Percentiles rank a stretch among this genome's conserved stretches.
These are phyloP conservation scores for Pythium phragmitis DNA, from an alignment of 352 stramenopile genomes.

Conservation along the genomic window DNA sequence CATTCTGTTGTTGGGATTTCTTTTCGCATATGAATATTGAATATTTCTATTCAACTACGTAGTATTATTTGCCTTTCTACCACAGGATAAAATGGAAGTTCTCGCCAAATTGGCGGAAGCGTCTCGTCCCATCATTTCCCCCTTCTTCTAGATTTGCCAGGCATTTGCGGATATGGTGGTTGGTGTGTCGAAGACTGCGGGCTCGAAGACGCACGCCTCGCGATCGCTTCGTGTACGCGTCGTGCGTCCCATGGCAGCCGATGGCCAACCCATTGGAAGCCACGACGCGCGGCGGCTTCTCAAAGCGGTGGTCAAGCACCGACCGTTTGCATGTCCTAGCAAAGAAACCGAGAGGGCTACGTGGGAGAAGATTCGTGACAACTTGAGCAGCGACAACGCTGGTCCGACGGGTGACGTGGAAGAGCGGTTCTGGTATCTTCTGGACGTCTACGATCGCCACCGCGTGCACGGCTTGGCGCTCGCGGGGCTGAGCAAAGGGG, in stretches of 20 bases:
- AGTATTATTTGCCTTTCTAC: too few species aligned
- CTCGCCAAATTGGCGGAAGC: not conserved
- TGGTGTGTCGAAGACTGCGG: not conserved
- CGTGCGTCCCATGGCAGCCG: slow-evolving; percentile 4
- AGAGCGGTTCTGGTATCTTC: slow-evolving; percentile 13
- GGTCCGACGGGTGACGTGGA: not conserved
- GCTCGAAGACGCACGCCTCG: not conserved
- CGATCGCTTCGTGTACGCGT: slow-evolving; percentile 13
- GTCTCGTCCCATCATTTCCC: not conserved
- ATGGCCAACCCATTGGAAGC: slow-evolving; percentile 3
- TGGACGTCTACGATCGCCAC: slow-evolving; percentile 12
- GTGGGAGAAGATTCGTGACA: not conserved
- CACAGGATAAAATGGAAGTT: too few species aligned
- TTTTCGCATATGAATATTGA: not conserved
- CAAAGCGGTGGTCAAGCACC: not conserved
- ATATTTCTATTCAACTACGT: too few species aligned
- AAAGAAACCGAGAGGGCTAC: not conserved
- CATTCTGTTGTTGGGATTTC: not conserved
- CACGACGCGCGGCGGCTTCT: slow-evolving; percentile 1
- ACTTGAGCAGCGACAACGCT: not conserved
- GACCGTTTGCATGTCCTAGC: slow-evolving; percentile 1
- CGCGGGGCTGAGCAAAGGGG: slow-evolving; percentile 2
- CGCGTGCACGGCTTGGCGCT: slow-evolving; percentile 2
- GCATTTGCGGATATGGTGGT: slow-evolving; percentile 1
- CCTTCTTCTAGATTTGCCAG: not conserved